A percentile compares a stretch with the other conserved stretches of the same genome.
These are phyloP conservation scores for Meripilus lineatus DNA, from an alignment of 1,284 basidiomycete species.

Conservation along the genomic window DNA sequence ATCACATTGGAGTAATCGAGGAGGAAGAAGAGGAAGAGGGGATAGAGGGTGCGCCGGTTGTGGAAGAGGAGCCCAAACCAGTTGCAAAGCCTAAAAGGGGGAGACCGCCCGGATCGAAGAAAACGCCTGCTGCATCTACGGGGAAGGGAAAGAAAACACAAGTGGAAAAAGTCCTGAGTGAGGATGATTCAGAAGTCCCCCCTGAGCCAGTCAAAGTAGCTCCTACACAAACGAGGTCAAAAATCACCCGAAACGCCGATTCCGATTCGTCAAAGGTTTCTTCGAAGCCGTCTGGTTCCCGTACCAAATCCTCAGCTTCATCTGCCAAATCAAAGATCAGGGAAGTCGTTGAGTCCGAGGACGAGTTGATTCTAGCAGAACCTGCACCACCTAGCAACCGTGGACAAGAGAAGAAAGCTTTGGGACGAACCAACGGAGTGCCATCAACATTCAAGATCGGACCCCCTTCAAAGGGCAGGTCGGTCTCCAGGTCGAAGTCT, in stretches of 20 bases:
- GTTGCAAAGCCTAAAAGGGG: constrained; percentile 19
- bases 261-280: constrained; percentile 12
- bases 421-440: constrained; percentile 4
- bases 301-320: constrained; percentile 18
- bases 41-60: constrained; percentile 5
- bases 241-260: constrained; percentile 17
- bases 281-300: constrained; percentile 11
- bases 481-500: constrained; percentile 5
- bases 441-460: constrained; percentile 1
- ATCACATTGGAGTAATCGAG: constrained; percentile 15
- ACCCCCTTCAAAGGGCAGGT: constrained; percentile 4
- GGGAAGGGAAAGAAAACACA: constrained; percentile 8
- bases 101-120: constrained; percentile 14
- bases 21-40: constrained; percentile 10
- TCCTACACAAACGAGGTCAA: constrained; percentile 19
- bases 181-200: constrained; percentile 6
- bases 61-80: constrained; percentile 15
- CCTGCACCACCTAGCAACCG: neutral
- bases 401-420: neutral
- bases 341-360: constrained; percentile 6
- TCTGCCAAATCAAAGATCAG: constrained; percentile 11
- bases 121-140: constrained; percentile 11
- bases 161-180: constrained; percentile 9
- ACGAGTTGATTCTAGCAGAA: neutral
- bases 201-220: constrained; percentile 8